Percentiles rank a stretch among this genome's conserved stretches.
Evolutionary conservation across 768 basidiomycete genomes (phyloP).

Genomic region (Omphalotus guepiniiformis): DNA sequence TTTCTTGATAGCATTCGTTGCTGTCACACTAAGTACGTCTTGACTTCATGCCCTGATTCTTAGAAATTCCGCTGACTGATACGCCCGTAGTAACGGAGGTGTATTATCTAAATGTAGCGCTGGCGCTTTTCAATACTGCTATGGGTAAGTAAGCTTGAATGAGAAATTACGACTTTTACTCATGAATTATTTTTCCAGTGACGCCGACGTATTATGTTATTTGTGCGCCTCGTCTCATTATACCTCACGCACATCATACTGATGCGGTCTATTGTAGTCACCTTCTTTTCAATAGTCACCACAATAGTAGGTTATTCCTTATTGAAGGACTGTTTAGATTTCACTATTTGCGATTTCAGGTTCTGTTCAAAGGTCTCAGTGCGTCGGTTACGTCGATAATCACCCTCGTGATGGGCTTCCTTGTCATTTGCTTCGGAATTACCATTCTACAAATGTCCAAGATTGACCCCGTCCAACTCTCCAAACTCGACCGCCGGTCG

Average conservation of each 20-base stretch:
- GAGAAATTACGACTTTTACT: constrained; percentile 4
- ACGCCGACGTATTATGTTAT: constrained; percentile 87
- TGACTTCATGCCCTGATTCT: not conserved
- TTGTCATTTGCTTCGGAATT: constrained; percentile 89
- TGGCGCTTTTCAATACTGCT: constrained; percentile 91
- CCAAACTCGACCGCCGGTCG: constrained; percentile 80
- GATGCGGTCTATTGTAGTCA: constrained; percentile 43
- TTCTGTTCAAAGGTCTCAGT: constrained; percentile 87
- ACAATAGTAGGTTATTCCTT: constrained; percentile 51
- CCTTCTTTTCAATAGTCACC: constrained; percentile 81
- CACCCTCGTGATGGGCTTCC: constrained; percentile 88
- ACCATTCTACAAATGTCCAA: constrained; percentile 94
- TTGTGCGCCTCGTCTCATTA: constrained; percentile 40
- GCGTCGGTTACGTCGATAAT: constrained; percentile 76
- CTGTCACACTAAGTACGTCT: constrained; percentile 69
- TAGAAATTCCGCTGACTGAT: constrained; percentile 12
- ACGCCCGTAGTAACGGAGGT: constrained; percentile 70
- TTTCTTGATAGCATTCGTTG: constrained; percentile 80
- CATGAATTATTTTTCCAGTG: constrained; percentile 40
- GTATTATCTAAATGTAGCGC: constrained; percentile 92
- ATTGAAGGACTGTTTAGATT: too few species aligned
- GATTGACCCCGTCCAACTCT: constrained; percentile 79
- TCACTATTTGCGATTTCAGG: constrained; percentile 31
- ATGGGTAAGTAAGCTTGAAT: constrained; percentile 49
- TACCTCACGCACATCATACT: constrained; percentile 2